A percentile compares a stretch with the other conserved stretches of the same genome.
Evolutionary conservation across 192 early-diverging fungal species (phyloP).

Genomic region (Cladochytrium replicatum): DNA sequence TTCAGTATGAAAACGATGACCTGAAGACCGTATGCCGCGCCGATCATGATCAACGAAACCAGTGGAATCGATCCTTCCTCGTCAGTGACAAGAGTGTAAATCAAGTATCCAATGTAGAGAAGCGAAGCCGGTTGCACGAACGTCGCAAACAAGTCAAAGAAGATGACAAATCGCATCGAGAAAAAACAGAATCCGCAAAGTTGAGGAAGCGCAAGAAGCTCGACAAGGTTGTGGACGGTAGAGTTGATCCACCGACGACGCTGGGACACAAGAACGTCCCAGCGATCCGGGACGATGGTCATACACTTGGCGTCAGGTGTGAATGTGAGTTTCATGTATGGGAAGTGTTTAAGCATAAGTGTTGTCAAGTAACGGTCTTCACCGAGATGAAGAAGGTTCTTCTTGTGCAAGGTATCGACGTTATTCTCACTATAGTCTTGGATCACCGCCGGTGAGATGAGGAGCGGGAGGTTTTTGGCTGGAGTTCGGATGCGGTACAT

Average conservation of each 20-base stretch:
- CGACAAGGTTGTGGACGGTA: constrained; percentile 90
- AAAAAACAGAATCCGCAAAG: constrained; percentile 96
- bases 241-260: constrained; percentile 98
- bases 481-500: constrained; percentile 52
- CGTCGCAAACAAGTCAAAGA: constrained; percentile 83
- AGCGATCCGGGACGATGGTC: constrained; percentile 87
- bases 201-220: constrained; percentile 73
- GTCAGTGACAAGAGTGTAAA: constrained; percentile 56
- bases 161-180: constrained; percentile 94
- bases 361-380: constrained; percentile 98
- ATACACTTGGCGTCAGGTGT: constrained; percentile 80
- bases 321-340: constrained; percentile 87
- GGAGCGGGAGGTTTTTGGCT: constrained; percentile 53
- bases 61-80: constrained; percentile 46
- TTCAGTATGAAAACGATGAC: constrained; percentile 73
- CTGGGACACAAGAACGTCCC: constrained; percentile 84
- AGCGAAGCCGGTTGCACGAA: constrained; percentile 58
- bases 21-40: constrained; percentile 79
- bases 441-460: constrained; percentile 71
- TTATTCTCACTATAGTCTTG: constrained; percentile 80
- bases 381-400: constrained; percentile 91
- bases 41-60: constrained; percentile 71
- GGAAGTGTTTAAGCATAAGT: constrained; percentile 95
- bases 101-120: constrained; percentile 56
- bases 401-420: constrained; percentile 93